Conservation (phyloP, 352 stramenopile genomes). For the Globisporangium okanoganense region DNA sequence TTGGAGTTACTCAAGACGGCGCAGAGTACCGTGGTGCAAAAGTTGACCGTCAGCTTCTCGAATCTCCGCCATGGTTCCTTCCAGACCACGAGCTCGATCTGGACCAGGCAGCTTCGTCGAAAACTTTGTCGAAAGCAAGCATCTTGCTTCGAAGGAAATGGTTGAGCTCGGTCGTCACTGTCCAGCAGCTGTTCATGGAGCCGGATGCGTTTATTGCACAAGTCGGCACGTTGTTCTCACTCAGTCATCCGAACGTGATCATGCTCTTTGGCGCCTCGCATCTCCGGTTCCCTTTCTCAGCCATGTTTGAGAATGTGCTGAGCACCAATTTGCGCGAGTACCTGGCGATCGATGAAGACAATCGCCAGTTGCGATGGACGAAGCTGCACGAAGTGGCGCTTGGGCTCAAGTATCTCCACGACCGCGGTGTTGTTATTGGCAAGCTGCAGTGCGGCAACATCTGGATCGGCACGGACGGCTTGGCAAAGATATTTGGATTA, state of each 20-base stretch:
- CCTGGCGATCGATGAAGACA: background rate
- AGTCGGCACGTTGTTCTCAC: constrained; percentile 27
- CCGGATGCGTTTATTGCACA: background rate
- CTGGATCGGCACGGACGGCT: constrained; percentile 1
- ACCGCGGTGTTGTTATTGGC: constrained; percentile 7
- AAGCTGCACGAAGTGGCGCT: constrained; percentile 12
- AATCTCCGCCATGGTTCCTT: too few relatives aligned
- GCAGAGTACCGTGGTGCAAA: too few relatives aligned
- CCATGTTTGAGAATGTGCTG: constrained; percentile 3
- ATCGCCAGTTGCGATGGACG: background rate
- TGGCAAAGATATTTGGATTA: constrained; percentile 6
- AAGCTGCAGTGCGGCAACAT: constrained; percentile 4
- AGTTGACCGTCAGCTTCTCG: too few relatives aligned
- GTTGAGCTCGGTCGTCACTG: constrained; percentile 28
- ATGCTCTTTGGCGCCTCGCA: constrained; percentile 19
- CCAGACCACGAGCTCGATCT: too few relatives aligned
- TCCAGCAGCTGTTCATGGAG: constrained; percentile 4
- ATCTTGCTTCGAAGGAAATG: too few relatives aligned
- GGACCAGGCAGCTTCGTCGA: too few relatives aligned
- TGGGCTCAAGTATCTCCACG: constrained; percentile 35
- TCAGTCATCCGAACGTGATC: constrained; percentile 19
- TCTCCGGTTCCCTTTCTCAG: background rate
- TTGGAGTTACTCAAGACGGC: too few relatives aligned
- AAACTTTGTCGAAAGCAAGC: too few relatives aligned
- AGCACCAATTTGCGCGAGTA: background rate